Evolutionary conservation across 768 basidiomycete species (phyloP).

Genomic region (Rhodotorula graminis): DNA sequence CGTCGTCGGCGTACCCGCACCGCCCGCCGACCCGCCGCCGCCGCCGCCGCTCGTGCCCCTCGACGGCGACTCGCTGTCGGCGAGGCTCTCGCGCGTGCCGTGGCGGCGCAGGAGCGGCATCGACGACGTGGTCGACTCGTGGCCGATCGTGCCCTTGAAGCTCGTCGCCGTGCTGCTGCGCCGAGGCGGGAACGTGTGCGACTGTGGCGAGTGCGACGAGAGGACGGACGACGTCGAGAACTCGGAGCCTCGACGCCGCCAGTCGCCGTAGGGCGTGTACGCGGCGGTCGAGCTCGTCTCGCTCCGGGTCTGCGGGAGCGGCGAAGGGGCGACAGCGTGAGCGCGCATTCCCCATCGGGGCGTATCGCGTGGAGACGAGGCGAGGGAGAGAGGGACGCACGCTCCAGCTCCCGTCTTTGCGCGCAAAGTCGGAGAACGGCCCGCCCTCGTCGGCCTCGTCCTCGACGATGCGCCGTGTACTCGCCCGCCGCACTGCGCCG

Average conservation of each 20-base stretch:
- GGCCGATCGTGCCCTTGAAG: constrained; percentile 23
- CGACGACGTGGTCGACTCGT: constrained; percentile 10
- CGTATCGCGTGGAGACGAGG: too few relatives aligned
- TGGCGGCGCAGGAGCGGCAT: constrained; percentile 25
- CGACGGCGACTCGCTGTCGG: background rate
- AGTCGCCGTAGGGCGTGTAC: background rate
- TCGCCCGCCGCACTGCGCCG: background rate
- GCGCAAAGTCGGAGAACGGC: constrained; percentile 15
- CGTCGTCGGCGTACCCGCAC: too few relatives aligned
- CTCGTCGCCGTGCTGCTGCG: background rate
- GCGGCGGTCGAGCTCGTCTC: background rate
- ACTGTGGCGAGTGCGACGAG: background rate
- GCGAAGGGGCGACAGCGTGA: too few relatives aligned
- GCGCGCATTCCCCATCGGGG: too few relatives aligned
- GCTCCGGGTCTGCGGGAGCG: background rate
- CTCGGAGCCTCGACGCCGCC: constrained; percentile 8
- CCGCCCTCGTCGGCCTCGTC: background rate
- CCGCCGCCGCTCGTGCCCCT: background rate
- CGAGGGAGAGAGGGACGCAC: background rate
- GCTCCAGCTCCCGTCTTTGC: background rate
- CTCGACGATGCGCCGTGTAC: background rate
- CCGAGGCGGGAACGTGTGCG: background rate
- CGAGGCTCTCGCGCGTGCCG: background rate
- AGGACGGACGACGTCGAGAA: constrained; percentile 23
- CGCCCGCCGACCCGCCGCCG: background rate